These are phyloP conservation scores for Asterophora parasitica DNA, from an alignment of 768 basidiomycete genomes.

Conservation along the genomic window DNA sequence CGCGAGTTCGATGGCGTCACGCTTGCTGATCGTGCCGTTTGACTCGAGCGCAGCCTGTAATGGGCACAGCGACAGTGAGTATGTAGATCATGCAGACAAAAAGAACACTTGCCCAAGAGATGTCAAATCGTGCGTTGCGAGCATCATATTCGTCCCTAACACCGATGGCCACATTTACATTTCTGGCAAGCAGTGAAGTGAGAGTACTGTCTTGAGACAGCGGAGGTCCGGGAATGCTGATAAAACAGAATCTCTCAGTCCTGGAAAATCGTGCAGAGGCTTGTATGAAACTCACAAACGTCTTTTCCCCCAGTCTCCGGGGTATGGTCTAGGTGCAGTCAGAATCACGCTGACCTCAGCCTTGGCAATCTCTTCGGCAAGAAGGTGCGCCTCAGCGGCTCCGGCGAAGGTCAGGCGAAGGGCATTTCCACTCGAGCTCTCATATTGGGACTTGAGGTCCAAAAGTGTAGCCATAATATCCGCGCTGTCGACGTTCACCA, in stretches of 20 bases:
- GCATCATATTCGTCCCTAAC: slow-evolving; percentile 56
- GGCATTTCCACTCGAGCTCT: slow-evolving; percentile 26
- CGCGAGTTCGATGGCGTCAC: slow-evolving; percentile 27
- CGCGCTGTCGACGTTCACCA: slow-evolving; percentile 62
- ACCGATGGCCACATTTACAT: slow-evolving; percentile 62
- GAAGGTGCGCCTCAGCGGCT: slow-evolving; percentile 55
- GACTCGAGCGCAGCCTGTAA: slow-evolving; percentile 24
- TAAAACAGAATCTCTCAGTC: too few species aligned
- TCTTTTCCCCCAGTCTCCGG: slow-evolving; percentile 57
- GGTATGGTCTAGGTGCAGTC: slow-evolving; percentile 57
- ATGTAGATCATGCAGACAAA: not conserved
- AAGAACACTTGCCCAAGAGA: slow-evolving; percentile 41
- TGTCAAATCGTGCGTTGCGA: slow-evolving; percentile 66
- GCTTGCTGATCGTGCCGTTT: slow-evolving; percentile 34
- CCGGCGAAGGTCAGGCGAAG: slow-evolving; percentile 51
- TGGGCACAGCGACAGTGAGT: not conserved
- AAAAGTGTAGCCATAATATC: slow-evolving; percentile 74
- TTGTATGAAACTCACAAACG: slow-evolving; percentile 44
- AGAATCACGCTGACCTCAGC: slow-evolving; percentile 73
- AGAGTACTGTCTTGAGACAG: slow-evolving; percentile 52
- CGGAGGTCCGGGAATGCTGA: slow-evolving; percentile 67
- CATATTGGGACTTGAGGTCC: slow-evolving; percentile 50
- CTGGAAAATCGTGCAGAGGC: not conserved
- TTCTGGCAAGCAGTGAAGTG: slow-evolving; percentile 47
- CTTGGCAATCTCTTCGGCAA: slow-evolving; percentile 57